A percentile compares a stretch with the other conserved stretches of the same genome.
Evolutionary conservation across 257 asterid genomes (phyloP).

Genomic region (Solanum sejunctum): DNA sequence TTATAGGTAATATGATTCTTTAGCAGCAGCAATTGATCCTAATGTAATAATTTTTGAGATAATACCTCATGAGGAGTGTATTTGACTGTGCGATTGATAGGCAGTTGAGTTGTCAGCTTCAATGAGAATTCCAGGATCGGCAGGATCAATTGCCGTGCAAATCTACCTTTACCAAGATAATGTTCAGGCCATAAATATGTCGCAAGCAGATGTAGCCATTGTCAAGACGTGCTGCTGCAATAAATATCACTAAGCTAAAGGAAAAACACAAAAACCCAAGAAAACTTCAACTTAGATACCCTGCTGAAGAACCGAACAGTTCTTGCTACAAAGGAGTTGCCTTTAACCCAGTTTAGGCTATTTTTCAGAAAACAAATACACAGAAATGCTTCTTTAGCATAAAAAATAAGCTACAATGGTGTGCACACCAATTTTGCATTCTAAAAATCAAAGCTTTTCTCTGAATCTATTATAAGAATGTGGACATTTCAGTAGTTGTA

Average conservation of each 20-base stretch:
- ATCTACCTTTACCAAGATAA: slow-evolving; percentile 92
- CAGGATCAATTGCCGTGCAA: too few relatives aligned
- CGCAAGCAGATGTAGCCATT: slow-evolving; percentile 52
- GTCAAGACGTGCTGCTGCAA: background rate
- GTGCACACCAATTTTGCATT: background rate
- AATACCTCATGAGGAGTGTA: background rate
- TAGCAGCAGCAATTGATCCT: background rate
- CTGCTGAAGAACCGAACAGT: background rate
- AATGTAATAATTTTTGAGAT: too few relatives aligned
- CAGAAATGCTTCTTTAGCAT: background rate
- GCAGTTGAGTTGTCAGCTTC: slow-evolving; percentile 54
- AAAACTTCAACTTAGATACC: background rate
- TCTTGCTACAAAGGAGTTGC: background rate
- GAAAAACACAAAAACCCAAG: background rate
- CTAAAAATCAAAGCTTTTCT: background rate
- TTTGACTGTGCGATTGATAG: slow-evolving; percentile 43
- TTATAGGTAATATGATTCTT: too few relatives aligned
- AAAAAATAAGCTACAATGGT: background rate
- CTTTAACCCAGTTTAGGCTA: too few relatives aligned
- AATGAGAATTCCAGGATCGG: slow-evolving; percentile 79
- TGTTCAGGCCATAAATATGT: slow-evolving; percentile 57
- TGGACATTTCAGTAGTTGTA: too few relatives aligned
- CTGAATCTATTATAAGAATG: too few relatives aligned
- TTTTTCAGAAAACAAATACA: background rate
- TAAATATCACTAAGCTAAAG: background rate